Evolutionary conservation across 441 rosid species (phyloP), one percentile per base, ranked within the genome.

Genomic region (Capsella rubella): DNA sequence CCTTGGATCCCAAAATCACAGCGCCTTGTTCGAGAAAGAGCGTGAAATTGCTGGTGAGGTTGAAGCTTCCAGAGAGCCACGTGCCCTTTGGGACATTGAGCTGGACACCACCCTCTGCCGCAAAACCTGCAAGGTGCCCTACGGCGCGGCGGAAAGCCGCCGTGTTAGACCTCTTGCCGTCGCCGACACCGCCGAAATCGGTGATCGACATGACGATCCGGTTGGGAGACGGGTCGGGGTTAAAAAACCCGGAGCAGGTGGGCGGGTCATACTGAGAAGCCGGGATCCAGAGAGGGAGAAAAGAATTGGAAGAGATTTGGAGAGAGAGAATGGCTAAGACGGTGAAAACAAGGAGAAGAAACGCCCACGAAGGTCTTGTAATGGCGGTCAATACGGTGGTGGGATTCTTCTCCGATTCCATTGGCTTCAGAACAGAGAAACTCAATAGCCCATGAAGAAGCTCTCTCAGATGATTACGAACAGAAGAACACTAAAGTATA

Each of bases 111-210:
- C 96, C 97, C 21, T 55, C 43, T 0, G 70, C 79, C 0, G 76
- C 81, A 72, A 86, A 84, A 35, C 84, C 81, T 51, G 71, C 78
- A 79, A 95, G 77, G 80, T 86, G 75, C 4, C 63, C 50, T 1
- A 90, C 72, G 46, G 99, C 98, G 42, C 63, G 80, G 77, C 90
- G 79, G 73, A 95, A 95, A 79, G 91, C 73, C 43, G 72, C 88
- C 8, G 99, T 90, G 69, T 95, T 92, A 5, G 86, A 87, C 32
- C 90, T 87, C 53, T 54, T 71, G 0, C 98, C 98, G 43, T 95
- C 99, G 8, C 98, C 96, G 4, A 92, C 88, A 1, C 97, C 99
- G 1, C 99, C 98, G 80, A 92, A 95, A 21, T 92, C 93, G 35
- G 59, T 56, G 39, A 95, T 73, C 58, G 95, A 92, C 89, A 84